These are phyloP conservation scores for Gossypium rotundifolium DNA, from an alignment of 345 rosid genomes.

Conservation along the genomic window DNA sequence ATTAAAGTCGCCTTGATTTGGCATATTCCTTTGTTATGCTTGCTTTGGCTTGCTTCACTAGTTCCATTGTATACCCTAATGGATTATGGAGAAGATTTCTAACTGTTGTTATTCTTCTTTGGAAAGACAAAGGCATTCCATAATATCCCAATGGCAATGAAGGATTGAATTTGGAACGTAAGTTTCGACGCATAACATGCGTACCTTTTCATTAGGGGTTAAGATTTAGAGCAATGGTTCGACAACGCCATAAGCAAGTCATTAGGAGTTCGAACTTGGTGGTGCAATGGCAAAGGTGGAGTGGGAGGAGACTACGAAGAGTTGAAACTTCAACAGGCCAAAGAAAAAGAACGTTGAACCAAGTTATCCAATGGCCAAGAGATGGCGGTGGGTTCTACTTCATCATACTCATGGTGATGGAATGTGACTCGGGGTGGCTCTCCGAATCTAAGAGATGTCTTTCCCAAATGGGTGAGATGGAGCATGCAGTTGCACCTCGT, in stretches of 20 bases:
- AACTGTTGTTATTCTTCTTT: slow-evolving; percentile 29
- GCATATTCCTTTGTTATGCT: slow-evolving; percentile 41
- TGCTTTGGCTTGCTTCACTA: slow-evolving; percentile 38
- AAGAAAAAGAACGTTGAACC: slow-evolving; percentile 46
- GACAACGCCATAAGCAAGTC: slow-evolving; percentile 53
- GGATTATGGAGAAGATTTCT: slow-evolving; percentile 34
- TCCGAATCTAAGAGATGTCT: slow-evolving; percentile 33
- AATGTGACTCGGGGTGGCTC: slow-evolving; percentile 28
- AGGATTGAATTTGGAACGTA: slow-evolving; percentile 33
- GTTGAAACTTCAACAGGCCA: slow-evolving; percentile 27
- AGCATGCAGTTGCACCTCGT: slow-evolving; percentile 23
- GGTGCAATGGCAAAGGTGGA: slow-evolving; percentile 26
- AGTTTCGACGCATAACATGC: slow-evolving; percentile 31
- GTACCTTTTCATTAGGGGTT: slow-evolving; percentile 44
- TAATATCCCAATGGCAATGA: slow-evolving; percentile 42
- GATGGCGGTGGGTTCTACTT: slow-evolving; percentile 13
- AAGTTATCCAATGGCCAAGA: slow-evolving; percentile 8
- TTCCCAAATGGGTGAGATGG: slow-evolving; percentile 39
- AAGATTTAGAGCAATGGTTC: slow-evolving; percentile 38
- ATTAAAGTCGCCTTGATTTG: slow-evolving; percentile 36
- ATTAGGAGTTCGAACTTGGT: slow-evolving; percentile 32
- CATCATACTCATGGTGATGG: slow-evolving; percentile 43
- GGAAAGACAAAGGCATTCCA: slow-evolving; percentile 39
- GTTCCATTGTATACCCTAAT: slow-evolving; percentile 35
- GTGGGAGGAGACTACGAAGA: slow-evolving; percentile 29